Evolutionary conservation across 1,139 yeast species (phyloP).

Genomic region (Pichia sp.): DNA sequence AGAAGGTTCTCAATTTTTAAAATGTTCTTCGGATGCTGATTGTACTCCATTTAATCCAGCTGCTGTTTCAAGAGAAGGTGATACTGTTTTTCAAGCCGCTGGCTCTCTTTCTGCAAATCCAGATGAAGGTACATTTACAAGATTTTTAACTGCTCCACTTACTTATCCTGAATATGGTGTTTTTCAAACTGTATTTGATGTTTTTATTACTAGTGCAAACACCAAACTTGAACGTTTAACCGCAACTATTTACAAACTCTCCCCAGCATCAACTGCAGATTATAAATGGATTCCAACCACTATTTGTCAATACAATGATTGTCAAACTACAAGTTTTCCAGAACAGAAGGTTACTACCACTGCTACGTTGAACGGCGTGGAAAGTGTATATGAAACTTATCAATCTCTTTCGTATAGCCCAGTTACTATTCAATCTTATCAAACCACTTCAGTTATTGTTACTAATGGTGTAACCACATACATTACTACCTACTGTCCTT

Average conservation of each 20-base stretch:
- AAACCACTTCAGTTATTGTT: conserved; percentile 6
- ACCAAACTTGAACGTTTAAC: too few species aligned
- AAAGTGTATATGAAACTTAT: conserved; percentile 7
- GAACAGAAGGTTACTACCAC: conserved; percentile 6
- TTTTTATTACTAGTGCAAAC: background rate
- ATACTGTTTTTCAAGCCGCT: conserved; percentile 6
- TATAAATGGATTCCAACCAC: conserved; percentile 12
- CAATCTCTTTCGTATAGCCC: conserved; percentile 4
- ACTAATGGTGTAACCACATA: conserved; percentile 17
- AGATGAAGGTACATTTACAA: conserved; percentile 9
- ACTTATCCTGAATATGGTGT: conserved; percentile 12
- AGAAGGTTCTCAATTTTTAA: conserved; percentile 3
- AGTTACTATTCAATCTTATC: conserved; percentile 8
- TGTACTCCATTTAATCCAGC: conserved; percentile 2
- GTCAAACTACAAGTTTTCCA: conserved; percentile 12
- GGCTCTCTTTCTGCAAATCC: conserved; percentile 4
- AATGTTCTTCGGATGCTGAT: conserved; percentile 10
- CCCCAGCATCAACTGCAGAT: conserved; percentile 2
- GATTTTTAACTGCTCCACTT: conserved; percentile 13
- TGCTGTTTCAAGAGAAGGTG: too few species aligned
- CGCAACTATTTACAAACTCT: conserved; percentile 7
- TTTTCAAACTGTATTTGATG: conserved; percentile 4
- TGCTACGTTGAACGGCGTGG: conserved; percentile 7
- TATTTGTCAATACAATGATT: conserved; percentile 10
- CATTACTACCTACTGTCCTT: conserved; percentile 22